phyloP scores from a whole-genome alignment of 129 eudicot genomes.

The Lactuca saligna region DNA sequence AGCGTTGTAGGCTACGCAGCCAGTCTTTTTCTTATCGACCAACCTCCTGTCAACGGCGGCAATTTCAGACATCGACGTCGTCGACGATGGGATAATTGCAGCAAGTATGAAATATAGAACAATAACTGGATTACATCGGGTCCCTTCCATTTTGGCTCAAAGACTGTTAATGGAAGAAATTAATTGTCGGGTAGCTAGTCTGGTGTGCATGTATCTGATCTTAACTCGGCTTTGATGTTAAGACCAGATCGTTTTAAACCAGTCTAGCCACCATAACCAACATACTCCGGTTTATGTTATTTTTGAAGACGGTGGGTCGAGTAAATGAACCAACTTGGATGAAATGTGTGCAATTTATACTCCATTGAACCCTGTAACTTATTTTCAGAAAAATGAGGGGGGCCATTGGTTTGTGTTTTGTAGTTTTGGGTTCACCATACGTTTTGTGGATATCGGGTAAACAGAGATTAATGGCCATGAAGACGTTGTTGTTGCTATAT shows the following conservation, averaged over 20 bases:
- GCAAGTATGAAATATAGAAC: conserved; percentile 27
- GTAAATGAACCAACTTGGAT: conserved; percentile 11
- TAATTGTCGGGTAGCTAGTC: conserved; percentile 33
- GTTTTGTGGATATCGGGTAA: neutral
- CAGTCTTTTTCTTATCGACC: conserved; percentile 18
- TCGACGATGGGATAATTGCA: conserved; percentile 18
- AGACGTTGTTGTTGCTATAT: neutral
- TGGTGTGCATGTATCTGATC: conserved; percentile 27
- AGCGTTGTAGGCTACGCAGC: conserved; percentile 53
- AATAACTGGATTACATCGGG: conserved; percentile 13
- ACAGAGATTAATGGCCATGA: conserved; percentile 2
- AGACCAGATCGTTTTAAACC: conserved; percentile 27
- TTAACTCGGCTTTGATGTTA: conserved; percentile 12
- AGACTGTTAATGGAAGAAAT: neutral
- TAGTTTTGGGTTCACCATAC: conserved; percentile 8
- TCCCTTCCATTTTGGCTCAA: conserved; percentile 34
- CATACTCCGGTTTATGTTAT: conserved; percentile 5
- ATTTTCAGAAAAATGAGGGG: conserved; percentile 26
- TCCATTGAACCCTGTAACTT: neutral
- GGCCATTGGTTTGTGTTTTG: conserved; percentile 3
- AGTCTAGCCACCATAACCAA: conserved; percentile 36
- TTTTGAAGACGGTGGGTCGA: conserved; percentile 20
- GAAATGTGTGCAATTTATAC: conserved; percentile 15
- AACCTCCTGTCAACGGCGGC: conserved; percentile 16
- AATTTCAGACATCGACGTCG: conserved; percentile 23